Base-by-base conservation (phyloP, 495 filamentous ascomycete genomes). In the Neurospora discreta region DNA sequence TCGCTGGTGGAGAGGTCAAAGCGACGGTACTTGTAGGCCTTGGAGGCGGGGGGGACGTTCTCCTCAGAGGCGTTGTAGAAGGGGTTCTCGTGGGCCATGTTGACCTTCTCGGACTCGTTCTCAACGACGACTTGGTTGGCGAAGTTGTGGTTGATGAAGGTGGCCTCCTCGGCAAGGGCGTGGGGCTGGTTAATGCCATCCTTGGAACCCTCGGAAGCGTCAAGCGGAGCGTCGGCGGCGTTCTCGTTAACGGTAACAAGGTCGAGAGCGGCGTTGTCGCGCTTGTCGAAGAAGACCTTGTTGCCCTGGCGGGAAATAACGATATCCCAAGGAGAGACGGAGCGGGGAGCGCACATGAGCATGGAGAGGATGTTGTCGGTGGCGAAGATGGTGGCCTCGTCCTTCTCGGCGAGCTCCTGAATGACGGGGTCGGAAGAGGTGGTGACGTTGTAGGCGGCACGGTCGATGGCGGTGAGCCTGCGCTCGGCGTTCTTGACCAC, bases 71-170 rank as follows among this genome's bases (percentile, higher is more conserved):
- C 87, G 83, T 95, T 97, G 86, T 99, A 97, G 89, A 99, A 99
- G 73, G 95, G 95, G 84, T 99, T 97, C 74, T 93, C 91, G 84
- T 97, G 85, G 33, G 87, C 76, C 87, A 98, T 93, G 72, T 92
- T 86, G 74, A 93, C 85, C 85, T 95, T 97, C 77, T 87, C 81
- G 69, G 84, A 85, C 71, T 92, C 87, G 73, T 85, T 90, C 84
- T 99, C 95, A 74, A 89, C 81, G 72, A 98, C 93, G 69, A 93
- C 92, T 86, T 98, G 95, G 81, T 95, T 90, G 43, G 93, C 91
- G 78, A 99, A 98, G 85, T 98, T 97, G 87, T 98, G 94, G 87
- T 98, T 99, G 90, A 99, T 99, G 85, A 97, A 95, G 38, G 95
- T 99, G 36, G 95, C 95, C 82, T 99, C 95, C 80, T 98, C 90